A percentile compares a stretch with the other conserved stretches of the same genome.
phyloP scores from a whole-genome alignment of 2,329 filamentous ascomycete species.

The Daldinia sp. region DNA sequence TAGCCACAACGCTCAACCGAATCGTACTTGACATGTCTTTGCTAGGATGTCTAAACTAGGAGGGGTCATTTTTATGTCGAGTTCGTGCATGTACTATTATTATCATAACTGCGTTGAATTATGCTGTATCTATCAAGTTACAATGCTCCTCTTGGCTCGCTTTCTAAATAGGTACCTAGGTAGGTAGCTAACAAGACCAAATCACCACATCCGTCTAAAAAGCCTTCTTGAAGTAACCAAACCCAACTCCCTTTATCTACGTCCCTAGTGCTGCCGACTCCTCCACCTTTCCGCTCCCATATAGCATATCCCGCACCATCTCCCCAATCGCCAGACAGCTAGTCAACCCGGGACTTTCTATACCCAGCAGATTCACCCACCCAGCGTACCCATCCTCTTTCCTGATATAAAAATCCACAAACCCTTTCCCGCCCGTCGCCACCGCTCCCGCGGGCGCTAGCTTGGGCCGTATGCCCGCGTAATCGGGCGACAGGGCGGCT shows the following conservation, averaged over 20 bases:
- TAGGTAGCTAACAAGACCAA: neutral
- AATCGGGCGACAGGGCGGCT: conserved; percentile 78
- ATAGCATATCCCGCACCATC: conserved; percentile 70
- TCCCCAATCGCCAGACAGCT: conserved; percentile 88
- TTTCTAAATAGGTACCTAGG: neutral
- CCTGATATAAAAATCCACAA: conserved; percentile 85
- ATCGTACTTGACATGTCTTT: conserved; percentile 5
- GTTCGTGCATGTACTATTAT: neutral
- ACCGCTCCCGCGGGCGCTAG: conserved; percentile 71
- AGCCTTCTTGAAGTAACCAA: neutral
- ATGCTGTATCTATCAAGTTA: conserved; percentile 1
- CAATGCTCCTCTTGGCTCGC: neutral
- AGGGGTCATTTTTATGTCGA: neutral
- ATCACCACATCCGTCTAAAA: neutral
- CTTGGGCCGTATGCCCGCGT: conserved; percentile 93
- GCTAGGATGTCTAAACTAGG: neutral
- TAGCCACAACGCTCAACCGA: conserved; percentile 5
- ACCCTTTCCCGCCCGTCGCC: conserved; percentile 70
- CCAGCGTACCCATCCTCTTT: conserved; percentile 82
- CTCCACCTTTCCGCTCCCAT: conserved; percentile 50
- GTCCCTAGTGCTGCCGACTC: conserved; percentile 14
- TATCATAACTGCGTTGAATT: neutral
- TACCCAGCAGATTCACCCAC: conserved; percentile 91
- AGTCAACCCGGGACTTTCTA: conserved; percentile 93
- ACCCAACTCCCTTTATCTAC: neutral